Evolutionary conservation across 2,329 filamentous ascomycete genomes (phyloP).

Genomic region (Spiromastix sp.): DNA sequence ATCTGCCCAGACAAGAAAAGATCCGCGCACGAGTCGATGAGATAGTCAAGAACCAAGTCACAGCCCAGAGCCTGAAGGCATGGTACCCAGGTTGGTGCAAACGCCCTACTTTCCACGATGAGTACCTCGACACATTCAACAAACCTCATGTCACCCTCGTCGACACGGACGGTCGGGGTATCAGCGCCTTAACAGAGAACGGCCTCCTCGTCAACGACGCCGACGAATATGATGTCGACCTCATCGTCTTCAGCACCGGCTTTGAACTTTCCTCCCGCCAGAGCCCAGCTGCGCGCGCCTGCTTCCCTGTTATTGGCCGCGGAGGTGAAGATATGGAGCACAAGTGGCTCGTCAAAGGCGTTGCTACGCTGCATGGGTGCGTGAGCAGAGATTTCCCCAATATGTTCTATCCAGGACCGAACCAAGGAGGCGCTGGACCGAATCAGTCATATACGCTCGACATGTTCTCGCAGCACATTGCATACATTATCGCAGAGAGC

Average conservation of each 20-base stretch:
- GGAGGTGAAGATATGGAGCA: slow-evolving; percentile 33
- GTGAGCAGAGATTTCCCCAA: slow-evolving; percentile 41
- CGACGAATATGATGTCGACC: slow-evolving; percentile 39
- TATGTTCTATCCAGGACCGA: slow-evolving; percentile 35
- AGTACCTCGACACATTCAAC: slow-evolving; percentile 48
- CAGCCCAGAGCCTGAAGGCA: slow-evolving; percentile 44
- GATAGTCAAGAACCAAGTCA: slow-evolving; percentile 43
- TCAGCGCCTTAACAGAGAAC: slow-evolving; percentile 35
- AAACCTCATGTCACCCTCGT: slow-evolving; percentile 47
- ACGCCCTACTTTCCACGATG: slow-evolving; percentile 51
- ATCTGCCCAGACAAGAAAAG: slow-evolving; percentile 33
- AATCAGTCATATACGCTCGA: slow-evolving; percentile 29
- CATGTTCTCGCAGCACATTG: slow-evolving; percentile 29
- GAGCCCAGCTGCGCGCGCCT: slow-evolving; percentile 20
- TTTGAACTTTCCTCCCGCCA: slow-evolving; percentile 19
- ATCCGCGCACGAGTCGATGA: slow-evolving; percentile 39
- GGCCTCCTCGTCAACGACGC: slow-evolving; percentile 38
- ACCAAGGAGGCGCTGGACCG: slow-evolving; percentile 28
- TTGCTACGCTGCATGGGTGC: slow-evolving; percentile 42
- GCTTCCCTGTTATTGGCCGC: slow-evolving; percentile 33
- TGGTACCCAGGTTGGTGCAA: slow-evolving; percentile 57
- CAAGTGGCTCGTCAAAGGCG: slow-evolving; percentile 32
- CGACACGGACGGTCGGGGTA: slow-evolving; percentile 47
- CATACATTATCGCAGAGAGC: slow-evolving; percentile 28
- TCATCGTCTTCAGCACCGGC: slow-evolving; percentile 39